phyloP scores from a whole-genome alignment of 2,329 filamentous ascomycete genomes.

The Arthrobotrys musiformis region DNA sequence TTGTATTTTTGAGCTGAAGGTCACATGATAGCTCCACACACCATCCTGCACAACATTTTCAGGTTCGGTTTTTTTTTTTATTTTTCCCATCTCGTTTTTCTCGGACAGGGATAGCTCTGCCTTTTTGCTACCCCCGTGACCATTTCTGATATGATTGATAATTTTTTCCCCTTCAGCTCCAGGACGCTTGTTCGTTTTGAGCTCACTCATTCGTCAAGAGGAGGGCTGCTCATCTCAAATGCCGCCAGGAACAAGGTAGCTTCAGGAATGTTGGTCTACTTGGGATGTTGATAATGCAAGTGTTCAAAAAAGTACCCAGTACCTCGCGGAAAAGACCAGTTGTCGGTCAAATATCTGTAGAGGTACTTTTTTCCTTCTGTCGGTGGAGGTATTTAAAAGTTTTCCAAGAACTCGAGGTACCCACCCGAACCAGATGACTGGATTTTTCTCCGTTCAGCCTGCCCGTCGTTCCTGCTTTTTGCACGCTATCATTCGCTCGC shows the following conservation, averaged over 20 bases:
- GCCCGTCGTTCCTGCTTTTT: slow-evolving; percentile 33
- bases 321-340: not conserved
- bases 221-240: slow-evolving; percentile 5
- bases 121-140: slow-evolving; percentile 26
- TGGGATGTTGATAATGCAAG: not conserved
- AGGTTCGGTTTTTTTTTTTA: not conserved
- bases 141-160: not conserved
- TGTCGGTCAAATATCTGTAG: not conserved
- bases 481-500: slow-evolving; percentile 9
- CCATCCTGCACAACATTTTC: slow-evolving; percentile 1
- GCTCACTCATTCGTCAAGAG: slow-evolving; percentile 8
- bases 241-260: slow-evolving; percentile 35
- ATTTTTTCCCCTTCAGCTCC: slow-evolving; percentile 7
- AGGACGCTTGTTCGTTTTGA: slow-evolving; percentile 8
- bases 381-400: slow-evolving; percentile 27
- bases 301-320: slow-evolving; percentile 13
- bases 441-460: slow-evolving; percentile 19
- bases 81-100: too few relatives aligned
- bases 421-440: slow-evolving; percentile 24
- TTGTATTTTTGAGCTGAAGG: slow-evolving; percentile 3
- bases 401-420: slow-evolving; percentile 12
- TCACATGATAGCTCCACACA: slow-evolving; percentile 47
- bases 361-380: slow-evolving; percentile 25
- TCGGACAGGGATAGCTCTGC: slow-evolving; percentile 25
- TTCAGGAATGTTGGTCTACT: slow-evolving; percentile 6